Evolutionary conservation across 352 stramenopile genomes (phyloP).

Genomic region (Chrysophaeum taylorii): DNA sequence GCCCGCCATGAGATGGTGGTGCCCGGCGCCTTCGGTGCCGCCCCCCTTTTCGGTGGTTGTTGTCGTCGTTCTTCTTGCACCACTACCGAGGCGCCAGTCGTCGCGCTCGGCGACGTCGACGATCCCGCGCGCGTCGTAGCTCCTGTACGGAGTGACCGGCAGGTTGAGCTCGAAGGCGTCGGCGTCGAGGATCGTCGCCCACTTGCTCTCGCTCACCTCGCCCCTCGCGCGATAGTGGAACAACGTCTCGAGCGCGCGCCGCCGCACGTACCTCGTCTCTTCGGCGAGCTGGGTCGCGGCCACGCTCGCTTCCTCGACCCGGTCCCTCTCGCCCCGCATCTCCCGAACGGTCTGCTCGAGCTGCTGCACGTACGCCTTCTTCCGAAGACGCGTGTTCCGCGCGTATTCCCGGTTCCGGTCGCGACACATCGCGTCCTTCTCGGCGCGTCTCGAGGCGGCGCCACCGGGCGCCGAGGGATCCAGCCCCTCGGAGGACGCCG

Average conservation of each 20-base stretch:
- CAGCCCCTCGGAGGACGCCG: no score
- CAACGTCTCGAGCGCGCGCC: slow-evolving; percentile 48
- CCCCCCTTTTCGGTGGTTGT: background rate
- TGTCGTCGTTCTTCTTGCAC: background rate
- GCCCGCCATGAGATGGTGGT: background rate
- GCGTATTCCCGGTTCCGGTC: slow-evolving; percentile 86
- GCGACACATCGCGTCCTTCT: slow-evolving; percentile 42
- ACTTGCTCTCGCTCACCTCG: slow-evolving; percentile 43
- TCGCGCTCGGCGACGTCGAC: slow-evolving; percentile 46
- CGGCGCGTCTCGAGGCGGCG: no score
- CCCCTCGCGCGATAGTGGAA: slow-evolving; percentile 45
- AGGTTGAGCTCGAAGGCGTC: slow-evolving; percentile 45
- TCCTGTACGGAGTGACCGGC: slow-evolving; percentile 54
- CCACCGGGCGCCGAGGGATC: no score
- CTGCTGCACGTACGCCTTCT: slow-evolving; percentile 85
- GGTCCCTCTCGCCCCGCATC: slow-evolving; percentile 45
- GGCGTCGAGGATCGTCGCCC: slow-evolving; percentile 50
- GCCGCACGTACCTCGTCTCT: slow-evolving; percentile 48
- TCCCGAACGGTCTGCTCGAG: slow-evolving; percentile 66
- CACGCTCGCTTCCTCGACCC: slow-evolving; percentile 42
- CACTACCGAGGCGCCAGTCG: background rate
- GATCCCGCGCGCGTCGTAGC: slow-evolving; percentile 51
- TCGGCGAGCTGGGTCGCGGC: slow-evolving; percentile 40
- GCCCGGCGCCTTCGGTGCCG: background rate
- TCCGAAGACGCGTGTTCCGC: slow-evolving; percentile 78